Evolutionary conservation across 2,329 filamentous ascomycete genomes (phyloP), one percentile per base, ranked within the genome.

Genomic region (Colletotrichum salicis): DNA sequence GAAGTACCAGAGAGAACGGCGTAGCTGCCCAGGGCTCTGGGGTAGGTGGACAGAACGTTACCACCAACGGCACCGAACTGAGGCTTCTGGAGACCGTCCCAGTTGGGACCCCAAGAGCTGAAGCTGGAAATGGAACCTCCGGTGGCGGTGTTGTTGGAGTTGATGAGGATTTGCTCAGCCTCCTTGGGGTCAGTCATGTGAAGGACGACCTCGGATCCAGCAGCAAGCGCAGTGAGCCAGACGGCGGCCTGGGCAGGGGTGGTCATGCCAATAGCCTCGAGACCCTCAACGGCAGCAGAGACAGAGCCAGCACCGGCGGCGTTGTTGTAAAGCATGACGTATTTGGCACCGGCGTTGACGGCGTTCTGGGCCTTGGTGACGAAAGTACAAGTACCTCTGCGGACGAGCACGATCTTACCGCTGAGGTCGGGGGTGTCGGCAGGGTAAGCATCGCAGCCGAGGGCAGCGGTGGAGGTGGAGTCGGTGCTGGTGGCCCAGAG

Each of bases 301-400:
- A 83, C 81, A 8, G 76, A 72, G 5, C 77, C 73, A 3, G 84
- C 80, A 15, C 80, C 82, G 7, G 75, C 73, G 5, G 78, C 79
- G 73, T 88, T 89, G 83, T 91, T 91, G 80, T 91, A 92, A 75
- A 90, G 82, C 74, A 92, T 79, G 65, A 92, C 79, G 74, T 91
- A 90, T 76, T 87, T 86, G 61, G 89, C 90, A 12, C 90, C 90
- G 60, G 84, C 84, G 7, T 82, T 84, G 2, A 82, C 85, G 5
- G 87, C 87, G 70, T 89, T 88, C 52, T 81, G 76, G 2, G 85
- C 85, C 81, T 92, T 91, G 13, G 83, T 75, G 2, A 82, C 81
- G 70, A 90, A 91, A 0, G 84, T 84, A 78, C 90, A 92, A 10
- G 80, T 85, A 60, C 90, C 90, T 29, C 89, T 86, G 58, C 88